Conservation (phyloP, 805 yeast genomes). For the Monosporozyma siamensis region DNA sequence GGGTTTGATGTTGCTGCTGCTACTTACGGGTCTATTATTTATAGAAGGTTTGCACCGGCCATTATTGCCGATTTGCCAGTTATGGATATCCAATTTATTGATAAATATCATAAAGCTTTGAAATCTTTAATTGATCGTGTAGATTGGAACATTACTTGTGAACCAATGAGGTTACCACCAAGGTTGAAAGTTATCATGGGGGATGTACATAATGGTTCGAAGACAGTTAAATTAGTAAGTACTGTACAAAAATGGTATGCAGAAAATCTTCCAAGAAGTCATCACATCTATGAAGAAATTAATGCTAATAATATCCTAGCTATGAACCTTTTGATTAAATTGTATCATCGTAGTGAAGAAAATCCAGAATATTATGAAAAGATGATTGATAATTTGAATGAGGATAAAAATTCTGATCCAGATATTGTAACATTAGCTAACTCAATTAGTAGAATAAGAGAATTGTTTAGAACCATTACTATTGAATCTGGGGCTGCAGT, state of each 20-base stretch:
- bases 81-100: slow-evolving; percentile 6
- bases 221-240: slow-evolving; percentile 83
- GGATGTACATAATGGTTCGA: slow-evolving; percentile 86
- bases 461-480: slow-evolving; percentile 52
- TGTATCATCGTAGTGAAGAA: slow-evolving; percentile 14
- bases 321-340: slow-evolving; percentile 34
- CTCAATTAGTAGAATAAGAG: slow-evolving; percentile 45
- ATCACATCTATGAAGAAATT: slow-evolving; percentile 43
- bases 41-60: slow-evolving; percentile 62
- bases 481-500: slow-evolving; percentile 67
- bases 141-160: slow-evolving; percentile 55
- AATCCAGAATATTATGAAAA: slow-evolving; percentile 33
- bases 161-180: slow-evolving; percentile 55
- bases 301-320: slow-evolving; percentile 52
- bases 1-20: slow-evolving; percentile 98
- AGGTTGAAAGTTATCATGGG: slow-evolving; percentile 77
- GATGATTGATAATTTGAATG: slow-evolving; percentile 16
- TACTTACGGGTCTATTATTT: slow-evolving; percentile 77
- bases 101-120: slow-evolving; percentile 28
- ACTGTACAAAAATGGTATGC: slow-evolving; percentile 65
- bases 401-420: slow-evolving; percentile 5
- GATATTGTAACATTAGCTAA: slow-evolving; percentile 31
- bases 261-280: slow-evolving; percentile 41
- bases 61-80: slow-evolving; percentile 34
- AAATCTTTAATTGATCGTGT: slow-evolving; percentile 32